phyloP scores from a whole-genome alignment of 352 stramenopile species.

The Nothophytophthora sp. region DNA sequence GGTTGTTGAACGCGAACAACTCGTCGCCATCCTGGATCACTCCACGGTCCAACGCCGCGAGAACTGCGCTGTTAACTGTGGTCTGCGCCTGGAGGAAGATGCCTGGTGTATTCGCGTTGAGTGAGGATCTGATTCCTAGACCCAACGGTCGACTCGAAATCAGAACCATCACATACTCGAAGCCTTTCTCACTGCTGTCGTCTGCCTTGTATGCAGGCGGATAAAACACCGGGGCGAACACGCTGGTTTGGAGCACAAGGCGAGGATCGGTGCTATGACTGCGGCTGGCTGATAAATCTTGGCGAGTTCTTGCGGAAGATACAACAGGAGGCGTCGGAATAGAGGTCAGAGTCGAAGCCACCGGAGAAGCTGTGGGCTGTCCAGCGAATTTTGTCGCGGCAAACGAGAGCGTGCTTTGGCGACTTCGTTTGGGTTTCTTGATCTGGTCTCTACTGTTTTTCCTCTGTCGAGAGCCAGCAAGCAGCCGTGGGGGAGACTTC shows the following conservation, averaged over 20 bases:
- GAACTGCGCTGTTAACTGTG: constrained; percentile 39
- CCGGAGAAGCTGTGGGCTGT: not conserved
- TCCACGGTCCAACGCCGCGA: constrained; percentile 45
- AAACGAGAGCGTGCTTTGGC: constrained; percentile 42
- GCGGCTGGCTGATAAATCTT: not conserved
- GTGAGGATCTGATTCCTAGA: constrained; percentile 36
- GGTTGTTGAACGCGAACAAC: constrained; percentile 64
- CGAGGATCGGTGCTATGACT: constrained; percentile 8
- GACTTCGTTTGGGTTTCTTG: constrained; percentile 27
- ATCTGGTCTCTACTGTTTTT: constrained; percentile 5
- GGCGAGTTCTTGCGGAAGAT: not conserved
- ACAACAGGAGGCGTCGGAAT: not conserved
- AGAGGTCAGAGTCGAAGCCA: not conserved
- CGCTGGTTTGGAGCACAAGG: constrained; percentile 24
- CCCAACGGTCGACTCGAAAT: constrained; percentile 56
- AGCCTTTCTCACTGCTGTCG: constrained; percentile 23
- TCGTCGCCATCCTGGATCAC: constrained; percentile 67
- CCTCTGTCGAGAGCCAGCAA: constrained; percentile 8
- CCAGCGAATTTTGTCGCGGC: constrained; percentile 8
- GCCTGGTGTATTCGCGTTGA: not conserved
- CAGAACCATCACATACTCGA: constrained; percentile 69
- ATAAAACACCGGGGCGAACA: constrained; percentile 37
- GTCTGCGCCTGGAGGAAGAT: constrained; percentile 31
- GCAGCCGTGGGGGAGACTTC: constrained; percentile 17
- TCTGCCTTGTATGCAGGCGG: constrained; percentile 17